Base-by-base conservation (phyloP, 805 yeast genomes). In the Jamesozyma jinghongensis region DNA sequence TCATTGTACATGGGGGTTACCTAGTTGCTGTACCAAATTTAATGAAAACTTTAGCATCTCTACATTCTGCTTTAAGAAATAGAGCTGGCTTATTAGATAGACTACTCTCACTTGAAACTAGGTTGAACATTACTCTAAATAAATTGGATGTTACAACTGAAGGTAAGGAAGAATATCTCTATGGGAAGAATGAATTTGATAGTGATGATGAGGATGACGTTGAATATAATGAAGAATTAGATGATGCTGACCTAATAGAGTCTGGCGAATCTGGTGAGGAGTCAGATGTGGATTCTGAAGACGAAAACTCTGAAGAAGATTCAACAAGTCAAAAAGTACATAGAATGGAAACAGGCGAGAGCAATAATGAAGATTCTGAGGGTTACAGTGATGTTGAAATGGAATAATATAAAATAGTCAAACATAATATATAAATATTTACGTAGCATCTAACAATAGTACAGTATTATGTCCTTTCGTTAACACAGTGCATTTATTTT, bases 1-100 rank as follows among this genome's bases (percentile, higher is more conserved):
- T 92, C 54, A 72, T 90, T 34, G 68, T 77, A 4, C 94, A 86
- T 58, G 97, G 97, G 35, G 85, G 85, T 1, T 73, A 79, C 47
- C 66, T 70, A 38, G 63, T 63, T 30, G 55, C 62, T 31, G 56
- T 66, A 30, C 68, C 68, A 42, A 68, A 76, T 41, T 69, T 79
- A 41, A 67, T 76, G 40, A 74, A 69, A 30, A 67, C 77, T 18
- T 65, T 87, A 43, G 75, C 81, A 10, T 66, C 77, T 1, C 62
- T 90, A 44, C 82, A 81, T 54, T 66, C 79, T 5, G 77, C 84
- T 3, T 66, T 92, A 31, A 65, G 71, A 14, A 74, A 76, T 43
- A 81, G 87, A 26, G 74, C 86, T 38, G 70, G 74, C 39, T 68
- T 83, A 19, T 66, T 92, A 46, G 82, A 87, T 12, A 76, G 81